Conservation (phyloP, 306 rosid species). For the Chamaecrista fasciculata region DNA sequence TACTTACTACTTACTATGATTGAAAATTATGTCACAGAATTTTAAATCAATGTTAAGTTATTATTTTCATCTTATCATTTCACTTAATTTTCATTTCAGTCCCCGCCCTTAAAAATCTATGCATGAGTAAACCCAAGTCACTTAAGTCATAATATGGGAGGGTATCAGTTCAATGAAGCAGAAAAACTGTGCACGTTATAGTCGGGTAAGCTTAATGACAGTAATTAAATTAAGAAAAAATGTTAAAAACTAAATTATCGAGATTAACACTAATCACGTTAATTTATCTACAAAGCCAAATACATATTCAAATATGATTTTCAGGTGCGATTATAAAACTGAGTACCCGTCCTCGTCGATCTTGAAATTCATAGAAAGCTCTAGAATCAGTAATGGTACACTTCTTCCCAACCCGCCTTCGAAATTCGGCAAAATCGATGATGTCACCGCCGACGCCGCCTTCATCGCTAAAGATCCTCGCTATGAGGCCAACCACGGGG, state of each 20-base stretch:
- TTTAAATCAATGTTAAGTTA: too few species aligned
- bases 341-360: conserved; percentile 65
- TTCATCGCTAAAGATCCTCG: conserved; percentile 75
- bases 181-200: too few species aligned
- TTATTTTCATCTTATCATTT: background rate
- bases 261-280: too few species aligned
- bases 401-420: conserved; percentile 82
- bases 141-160: too few species aligned
- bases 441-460: conserved; percentile 86
- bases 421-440: conserved; percentile 82
- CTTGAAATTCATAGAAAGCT: conserved; percentile 75
- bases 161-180: too few species aligned
- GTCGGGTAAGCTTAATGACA: too few species aligned
- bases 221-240: too few species aligned
- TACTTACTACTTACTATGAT: too few species aligned
- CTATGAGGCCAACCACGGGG: conserved; percentile 78
- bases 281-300: background rate
- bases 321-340: background rate
- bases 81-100: background rate
- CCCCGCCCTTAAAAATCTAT: too few species aligned
- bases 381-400: conserved; percentile 59
- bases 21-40: too few species aligned
- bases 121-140: too few species aligned
- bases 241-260: too few species aligned
- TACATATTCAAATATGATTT: background rate